Percentiles rank a stretch among this genome's conserved stretches.
These are phyloP conservation scores for Petasospora rhodanensis DNA, from an alignment of 1,139 yeast species.

Conservation along the genomic window DNA sequence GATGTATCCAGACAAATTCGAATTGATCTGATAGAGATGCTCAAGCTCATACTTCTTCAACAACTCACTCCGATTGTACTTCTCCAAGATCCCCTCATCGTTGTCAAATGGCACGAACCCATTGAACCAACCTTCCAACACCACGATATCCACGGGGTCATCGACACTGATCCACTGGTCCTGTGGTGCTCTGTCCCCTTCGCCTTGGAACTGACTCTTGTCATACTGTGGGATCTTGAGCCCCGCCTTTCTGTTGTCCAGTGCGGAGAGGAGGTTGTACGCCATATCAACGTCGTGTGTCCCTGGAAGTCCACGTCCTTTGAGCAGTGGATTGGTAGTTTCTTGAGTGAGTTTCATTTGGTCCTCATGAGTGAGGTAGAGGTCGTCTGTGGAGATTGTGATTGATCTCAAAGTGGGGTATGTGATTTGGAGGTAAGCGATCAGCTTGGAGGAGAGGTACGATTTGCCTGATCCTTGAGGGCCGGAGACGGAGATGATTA, in stretches of 20 bases:
- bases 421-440: conserved; percentile 31
- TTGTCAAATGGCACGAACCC: conserved; percentile 55
- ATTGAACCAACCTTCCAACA: conserved; percentile 94
- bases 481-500: conserved; percentile 71
- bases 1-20: conserved; percentile 43
- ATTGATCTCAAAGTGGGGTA: conserved; percentile 43
- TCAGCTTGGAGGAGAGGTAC: conserved; percentile 49
- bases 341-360: conserved; percentile 44
- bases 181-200: conserved; percentile 63
- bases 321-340: conserved; percentile 45
- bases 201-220: conserved; percentile 67
- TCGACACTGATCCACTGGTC: conserved; percentile 36
- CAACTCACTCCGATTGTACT: conserved; percentile 8
- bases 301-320: conserved; percentile 90
- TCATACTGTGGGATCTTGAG: conserved; percentile 67
- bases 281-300: conserved; percentile 67
- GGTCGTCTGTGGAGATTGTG: conserved; percentile 79
- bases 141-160: conserved; percentile 52
- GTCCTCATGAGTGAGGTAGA: conserved; percentile 63
- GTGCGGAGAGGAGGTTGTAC: conserved; percentile 26
- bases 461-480: conserved; percentile 96
- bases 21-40: conserved; percentile 43
- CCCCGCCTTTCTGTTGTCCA: conserved; percentile 26
- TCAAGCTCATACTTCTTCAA: conserved; percentile 24
- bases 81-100: conserved; percentile 26